phyloP scores from a whole-genome alignment of 2,329 filamentous ascomycete genomes.

The Ophiosphaerella herpotricha region DNA sequence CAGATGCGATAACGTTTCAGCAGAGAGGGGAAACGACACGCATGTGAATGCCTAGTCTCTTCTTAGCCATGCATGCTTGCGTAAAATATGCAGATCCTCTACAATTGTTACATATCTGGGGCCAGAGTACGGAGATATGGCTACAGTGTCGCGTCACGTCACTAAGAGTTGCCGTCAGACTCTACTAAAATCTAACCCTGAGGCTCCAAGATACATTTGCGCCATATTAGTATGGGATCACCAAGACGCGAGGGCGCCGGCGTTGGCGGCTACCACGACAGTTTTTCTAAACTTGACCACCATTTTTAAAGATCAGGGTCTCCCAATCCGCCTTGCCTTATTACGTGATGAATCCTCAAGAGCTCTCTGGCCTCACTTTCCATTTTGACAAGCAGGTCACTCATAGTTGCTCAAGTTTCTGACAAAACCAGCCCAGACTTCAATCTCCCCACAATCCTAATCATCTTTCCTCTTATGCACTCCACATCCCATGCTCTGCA shows the following conservation, averaged over 20 bases:
- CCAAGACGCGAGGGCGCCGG: not conserved
- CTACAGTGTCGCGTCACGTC: not conserved
- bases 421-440: not conserved
- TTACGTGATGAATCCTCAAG: too few relatives aligned
- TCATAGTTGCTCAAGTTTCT: too few relatives aligned
- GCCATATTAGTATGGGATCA: not conserved
- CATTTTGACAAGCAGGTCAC: too few relatives aligned
- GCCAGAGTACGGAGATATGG: conserved; percentile 7
- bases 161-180: not conserved
- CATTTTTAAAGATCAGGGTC: too few relatives aligned
- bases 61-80: not conserved
- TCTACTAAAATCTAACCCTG: not conserved
- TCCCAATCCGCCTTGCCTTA: too few relatives aligned
- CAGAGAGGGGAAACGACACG: not conserved
- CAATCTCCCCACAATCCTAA: not conserved
- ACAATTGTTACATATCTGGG: conserved; percentile 2
- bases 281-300: too few relatives aligned
- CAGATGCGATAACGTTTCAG: not conserved
- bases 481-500: not conserved
- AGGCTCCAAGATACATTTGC: not conserved
- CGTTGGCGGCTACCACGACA: too few relatives aligned
- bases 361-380: too few relatives aligned
- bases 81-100: not conserved
- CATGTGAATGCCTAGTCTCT: not conserved
- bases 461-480: not conserved